Evolutionary conservation across 139 green algal species (phyloP), one percentile per base, ranked within the genome.

Genomic region (Chlamydomonas sp.): DNA sequence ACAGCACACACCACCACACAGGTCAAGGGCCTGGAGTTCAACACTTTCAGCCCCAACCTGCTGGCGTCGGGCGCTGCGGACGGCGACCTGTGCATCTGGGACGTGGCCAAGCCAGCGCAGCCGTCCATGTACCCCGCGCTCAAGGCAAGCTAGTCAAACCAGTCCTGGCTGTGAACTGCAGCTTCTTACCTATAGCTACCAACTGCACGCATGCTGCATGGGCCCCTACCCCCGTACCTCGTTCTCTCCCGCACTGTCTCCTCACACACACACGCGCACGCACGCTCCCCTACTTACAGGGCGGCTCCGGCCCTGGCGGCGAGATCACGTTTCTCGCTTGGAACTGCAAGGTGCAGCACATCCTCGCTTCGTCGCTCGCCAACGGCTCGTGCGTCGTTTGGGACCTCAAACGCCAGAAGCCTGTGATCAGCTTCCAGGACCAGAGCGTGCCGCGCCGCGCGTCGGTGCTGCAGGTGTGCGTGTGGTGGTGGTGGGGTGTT

Each of bases 321-420:
- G 90, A 97, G 60, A 92, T 97, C 39, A 90, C 87, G 0, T 85
- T 81, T 72, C 79, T 98, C 8, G 74, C 84, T 0, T 99, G 94
- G 94, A 98, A 98, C 80, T 70, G 69, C 58, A 97, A 96, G 74
- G 93, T 98, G 48, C 88, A 95, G 72, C 91, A 98, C 76, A 98
- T 99, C 68, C 76, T 98, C 63, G 94, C 90, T 4, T 92, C 88
- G 30, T 88, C 80, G 60, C 87, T 74, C 30, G 76, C 67, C 20
- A 84, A 76, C 28, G 85, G 87, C 31, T 77, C 65, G 67, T 81
- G 6, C 8, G 88, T 96, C 22, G 88, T 98, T 16, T 98, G 90
- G 90, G 94, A 99, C 82, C 75, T 98, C 2, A 96, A 96, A 68
- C 90, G 91, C 69, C 87, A 96, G 75, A 85, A 87, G 69, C 90